Base-by-base conservation (phyloP, 2,329 filamentous ascomycete species). In the Clonostachys rhizophaga region DNA sequence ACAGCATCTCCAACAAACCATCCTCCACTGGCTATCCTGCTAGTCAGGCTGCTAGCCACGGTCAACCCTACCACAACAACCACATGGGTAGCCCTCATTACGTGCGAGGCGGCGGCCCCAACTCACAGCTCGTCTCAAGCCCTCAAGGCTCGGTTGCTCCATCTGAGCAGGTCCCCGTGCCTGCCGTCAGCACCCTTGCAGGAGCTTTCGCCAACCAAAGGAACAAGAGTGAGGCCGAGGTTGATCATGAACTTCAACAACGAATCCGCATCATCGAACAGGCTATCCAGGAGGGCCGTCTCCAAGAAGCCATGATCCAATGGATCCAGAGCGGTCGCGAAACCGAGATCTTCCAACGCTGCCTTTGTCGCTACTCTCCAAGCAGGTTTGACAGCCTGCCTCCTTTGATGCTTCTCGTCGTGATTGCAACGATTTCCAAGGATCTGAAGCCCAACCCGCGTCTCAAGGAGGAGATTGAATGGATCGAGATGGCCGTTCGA, bases 271-370 rank as follows among this genome's bases (percentile, higher is more conserved):
- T 74, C 20, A 83, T 92, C 49, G 81, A 83, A 44, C 66, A 72
- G 43, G 68, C 83, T 40, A 82, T 94, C 66, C 71, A 76, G 35
- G 73, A 78, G 33, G 79, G 79, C 18, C 76, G 79, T 35, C 76
- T 78, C 47, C 83, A 87, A 57, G 76, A 79, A 46, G 84, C 80
- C 40, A 75, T 84, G 60, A 75, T 86, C 48, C 77, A 78, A 50
- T 87, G 83, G 83, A 76, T 87, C 47, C 83, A 87, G 63, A 77
- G 76, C 54, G 76, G 75, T 14, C 74, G 78, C 34, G 77, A 83
- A 59, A 75, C 83, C 49, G 78, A 83, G 50, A 76, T 87, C 45
- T 87, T 86, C 62, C 71, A 76, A 34, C 64, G 64, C 34, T 67
- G 67, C 50, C 55, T 71, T 11, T 63, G 64, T 50, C 58, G 62